Evolutionary conservation across 176 grass and related monocot species (phyloP).

Genomic region (Coix lacrymajobi): DNA sequence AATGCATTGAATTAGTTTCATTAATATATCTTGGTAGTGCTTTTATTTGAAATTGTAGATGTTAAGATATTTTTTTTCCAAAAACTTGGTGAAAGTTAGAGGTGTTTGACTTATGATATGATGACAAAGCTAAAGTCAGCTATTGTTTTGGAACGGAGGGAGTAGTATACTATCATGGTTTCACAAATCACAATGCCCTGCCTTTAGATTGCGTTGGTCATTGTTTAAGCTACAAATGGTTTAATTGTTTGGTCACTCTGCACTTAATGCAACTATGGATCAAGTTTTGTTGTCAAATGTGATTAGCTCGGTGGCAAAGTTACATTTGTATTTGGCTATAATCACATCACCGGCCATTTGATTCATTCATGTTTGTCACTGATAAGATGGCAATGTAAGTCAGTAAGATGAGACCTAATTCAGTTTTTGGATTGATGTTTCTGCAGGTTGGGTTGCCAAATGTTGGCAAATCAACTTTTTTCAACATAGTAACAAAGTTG

Average conservation of each 20-base stretch:
- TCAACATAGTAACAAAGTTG: conserved; percentile 93
- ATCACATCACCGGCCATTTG: neutral
- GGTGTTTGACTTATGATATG: neutral
- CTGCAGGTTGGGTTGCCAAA: conserved; percentile 95
- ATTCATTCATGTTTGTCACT: neutral
- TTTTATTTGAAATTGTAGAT: neutral
- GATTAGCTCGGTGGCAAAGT: neutral
- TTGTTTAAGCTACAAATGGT: neutral
- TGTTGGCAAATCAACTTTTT: conserved; percentile 98
- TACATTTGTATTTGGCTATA: neutral
- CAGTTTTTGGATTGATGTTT: neutral
- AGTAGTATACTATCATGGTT: neutral
- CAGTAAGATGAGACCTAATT: neutral
- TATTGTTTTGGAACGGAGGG: neutral
- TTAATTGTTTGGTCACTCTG: neutral
- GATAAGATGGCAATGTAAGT: neutral
- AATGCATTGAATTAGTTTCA: neutral
- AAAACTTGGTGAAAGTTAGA: neutral
- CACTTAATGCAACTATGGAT: neutral
- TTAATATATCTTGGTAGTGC: neutral
- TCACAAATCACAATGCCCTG: neutral
- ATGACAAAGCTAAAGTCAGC: neutral
- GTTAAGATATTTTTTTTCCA: neutral
- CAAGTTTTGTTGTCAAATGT: neutral
- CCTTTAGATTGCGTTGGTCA: neutral